Evolutionary conservation across 2,329 filamentous ascomycete species (phyloP).

Genomic region (Fusarium aywerte): DNA sequence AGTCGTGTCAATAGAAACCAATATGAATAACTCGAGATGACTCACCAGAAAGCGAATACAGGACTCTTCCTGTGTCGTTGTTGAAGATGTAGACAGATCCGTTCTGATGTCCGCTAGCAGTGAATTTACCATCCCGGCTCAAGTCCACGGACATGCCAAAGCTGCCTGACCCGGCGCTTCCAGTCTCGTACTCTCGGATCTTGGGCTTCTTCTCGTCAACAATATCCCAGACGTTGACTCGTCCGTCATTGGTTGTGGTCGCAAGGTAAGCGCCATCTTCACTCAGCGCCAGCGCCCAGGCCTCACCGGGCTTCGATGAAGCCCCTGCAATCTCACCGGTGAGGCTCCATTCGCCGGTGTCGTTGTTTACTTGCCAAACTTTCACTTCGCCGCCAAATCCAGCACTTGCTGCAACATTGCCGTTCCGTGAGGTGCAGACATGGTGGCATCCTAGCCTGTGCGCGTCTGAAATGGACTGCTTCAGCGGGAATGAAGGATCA

Average conservation of each 20-base stretch:
- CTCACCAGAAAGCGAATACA: constrained; percentile 84
- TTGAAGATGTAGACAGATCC: constrained; percentile 95
- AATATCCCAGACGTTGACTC: constrained; percentile 88
- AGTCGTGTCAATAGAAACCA: constrained; percentile 15
- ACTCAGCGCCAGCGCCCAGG: constrained; percentile 90
- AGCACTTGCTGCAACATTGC: constrained; percentile 79
- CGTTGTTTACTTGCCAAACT: constrained; percentile 76
- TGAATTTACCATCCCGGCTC: constrained; percentile 81
- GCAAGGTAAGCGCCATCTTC: constrained; percentile 85
- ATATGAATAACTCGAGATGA: neutral
- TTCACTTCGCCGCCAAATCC: constrained; percentile 92
- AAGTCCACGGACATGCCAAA: constrained; percentile 92
- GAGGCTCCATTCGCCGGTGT: constrained; percentile 63
- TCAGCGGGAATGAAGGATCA: constrained; percentile 76
- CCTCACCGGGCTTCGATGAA: constrained; percentile 71
- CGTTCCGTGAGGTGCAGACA: constrained; percentile 75
- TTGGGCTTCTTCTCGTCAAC: constrained; percentile 66
- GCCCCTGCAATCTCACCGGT: constrained; percentile 55
- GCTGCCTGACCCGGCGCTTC: constrained; percentile 75
- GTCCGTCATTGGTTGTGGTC: constrained; percentile 87
- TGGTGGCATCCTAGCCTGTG: constrained; percentile 95
- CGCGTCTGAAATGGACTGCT: constrained; percentile 80
- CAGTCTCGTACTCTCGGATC: constrained; percentile 86
- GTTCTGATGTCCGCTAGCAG: constrained; percentile 92
- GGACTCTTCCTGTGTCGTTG: constrained; percentile 85